Percentiles rank a stretch among this genome's conserved stretches.
These are phyloP conservation scores for Termitomyces sp. DNA, from an alignment of 768 basidiomycete species.

Conservation along the genomic window DNA sequence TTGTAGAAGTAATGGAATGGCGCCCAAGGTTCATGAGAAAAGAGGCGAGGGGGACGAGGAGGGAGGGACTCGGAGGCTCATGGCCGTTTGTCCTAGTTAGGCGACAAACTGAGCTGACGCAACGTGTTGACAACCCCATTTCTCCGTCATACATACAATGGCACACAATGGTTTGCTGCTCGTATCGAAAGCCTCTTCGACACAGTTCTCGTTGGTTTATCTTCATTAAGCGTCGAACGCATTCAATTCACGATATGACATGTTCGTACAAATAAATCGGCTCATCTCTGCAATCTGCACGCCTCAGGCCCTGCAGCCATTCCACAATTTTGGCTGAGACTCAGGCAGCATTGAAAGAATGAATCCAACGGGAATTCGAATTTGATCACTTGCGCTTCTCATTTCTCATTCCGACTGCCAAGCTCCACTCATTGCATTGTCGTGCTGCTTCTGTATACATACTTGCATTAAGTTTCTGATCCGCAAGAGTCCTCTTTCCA, in stretches of 20 bases:
- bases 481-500: neutral
- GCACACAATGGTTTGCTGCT: too few relatives aligned
- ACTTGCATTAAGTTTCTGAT: neutral
- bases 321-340: neutral
- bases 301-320: neutral
- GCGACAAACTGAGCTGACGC: conserved; percentile 5
- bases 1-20: conserved; percentile 74
- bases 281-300: neutral
- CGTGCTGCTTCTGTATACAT: neutral
- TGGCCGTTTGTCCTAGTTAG: conserved; percentile 15
- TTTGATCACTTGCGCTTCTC: neutral
- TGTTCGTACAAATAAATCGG: neutral
- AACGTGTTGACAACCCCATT: conserved; percentile 2
- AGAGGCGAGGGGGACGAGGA: conserved; percentile 9
- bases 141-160: neutral
- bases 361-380: neutral
- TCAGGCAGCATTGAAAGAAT: neutral
- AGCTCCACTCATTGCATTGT: neutral
- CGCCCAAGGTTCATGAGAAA: conserved; percentile 79
- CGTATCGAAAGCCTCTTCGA: neutral
- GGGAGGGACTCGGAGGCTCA: conserved; percentile 11
- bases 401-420: neutral
- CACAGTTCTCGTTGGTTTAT: neutral
- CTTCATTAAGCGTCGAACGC: neutral
- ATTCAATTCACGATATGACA: neutral